Evolutionary conservation across 495 filamentous ascomycete species (phyloP).

Genomic region (Umbilicaria muhlenbergii): DNA sequence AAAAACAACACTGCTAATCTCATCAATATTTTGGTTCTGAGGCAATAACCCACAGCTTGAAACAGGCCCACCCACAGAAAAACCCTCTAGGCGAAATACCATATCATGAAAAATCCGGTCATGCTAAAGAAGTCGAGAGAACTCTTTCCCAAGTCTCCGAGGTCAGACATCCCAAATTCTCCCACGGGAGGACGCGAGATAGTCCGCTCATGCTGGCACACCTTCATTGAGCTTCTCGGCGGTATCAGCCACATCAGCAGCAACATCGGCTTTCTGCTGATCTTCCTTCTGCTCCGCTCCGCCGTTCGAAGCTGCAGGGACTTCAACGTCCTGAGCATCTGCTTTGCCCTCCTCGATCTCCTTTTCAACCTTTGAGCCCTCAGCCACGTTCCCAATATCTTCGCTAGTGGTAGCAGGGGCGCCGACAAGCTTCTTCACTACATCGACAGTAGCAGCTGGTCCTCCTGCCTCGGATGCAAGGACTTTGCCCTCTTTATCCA

Average conservation of each 20-base stretch:
- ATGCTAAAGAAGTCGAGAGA: no score
- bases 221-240: slow-evolving; percentile 12
- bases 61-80: no score
- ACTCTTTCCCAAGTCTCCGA: no score
- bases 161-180: no score
- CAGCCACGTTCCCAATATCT: background rate
- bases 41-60: no score
- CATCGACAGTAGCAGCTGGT: slow-evolving; percentile 33
- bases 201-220: background rate
- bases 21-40: no score
- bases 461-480: slow-evolving; percentile 26
- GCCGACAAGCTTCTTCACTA: slow-evolving; percentile 21
- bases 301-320: background rate
- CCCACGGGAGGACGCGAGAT: no score
- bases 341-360: slow-evolving; percentile 5
- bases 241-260: slow-evolving; percentile 15
- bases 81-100: no score
- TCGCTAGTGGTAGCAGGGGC: background rate
- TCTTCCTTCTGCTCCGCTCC: background rate
- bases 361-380: slow-evolving; percentile 3
- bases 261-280: slow-evolving; percentile 9
- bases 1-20: no score
- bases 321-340: background rate
- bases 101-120: no score
- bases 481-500: slow-evolving; percentile 52